phyloP scores from a whole-genome alignment of 2,329 filamentous ascomycete genomes.

The Aspergillus sp. region DNA sequence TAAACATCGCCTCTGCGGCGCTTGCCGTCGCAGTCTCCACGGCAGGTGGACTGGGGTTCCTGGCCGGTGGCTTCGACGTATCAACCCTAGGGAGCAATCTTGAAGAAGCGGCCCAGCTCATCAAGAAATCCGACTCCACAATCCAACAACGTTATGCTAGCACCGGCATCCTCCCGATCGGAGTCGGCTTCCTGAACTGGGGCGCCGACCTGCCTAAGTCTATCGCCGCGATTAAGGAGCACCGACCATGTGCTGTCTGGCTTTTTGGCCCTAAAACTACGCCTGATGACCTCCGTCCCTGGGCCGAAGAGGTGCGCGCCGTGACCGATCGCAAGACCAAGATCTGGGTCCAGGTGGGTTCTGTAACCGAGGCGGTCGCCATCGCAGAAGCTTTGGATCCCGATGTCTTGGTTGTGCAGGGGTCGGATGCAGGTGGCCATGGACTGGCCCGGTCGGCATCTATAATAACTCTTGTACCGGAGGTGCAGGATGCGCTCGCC shows the following conservation, averaged over 20 bases:
- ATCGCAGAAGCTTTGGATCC: conserved; percentile 38
- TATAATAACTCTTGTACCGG: conserved; percentile 52
- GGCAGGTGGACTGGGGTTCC: conserved; percentile 56
- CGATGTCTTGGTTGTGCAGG: conserved; percentile 55
- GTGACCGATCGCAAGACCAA: conserved; percentile 40
- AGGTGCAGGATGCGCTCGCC: conserved; percentile 45
- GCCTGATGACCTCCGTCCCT: conserved; percentile 26
- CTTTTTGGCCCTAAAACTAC: conserved; percentile 36
- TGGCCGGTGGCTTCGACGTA: conserved; percentile 56
- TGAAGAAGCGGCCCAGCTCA: conserved; percentile 24
- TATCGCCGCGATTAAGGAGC: conserved; percentile 29
- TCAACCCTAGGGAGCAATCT: conserved; percentile 31
- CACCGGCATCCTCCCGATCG: conserved; percentile 34
- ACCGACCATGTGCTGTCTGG: conserved; percentile 41
- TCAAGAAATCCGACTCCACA: conserved; percentile 12
- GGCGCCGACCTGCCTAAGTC: conserved; percentile 30
- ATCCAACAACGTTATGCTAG: conserved; percentile 13
- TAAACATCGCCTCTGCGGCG: conserved; percentile 56
- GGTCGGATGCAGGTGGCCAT: conserved; percentile 56
- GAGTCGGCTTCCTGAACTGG: conserved; percentile 44
- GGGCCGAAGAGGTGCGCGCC: conserved; percentile 41
- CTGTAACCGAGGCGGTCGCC: conserved; percentile 47
- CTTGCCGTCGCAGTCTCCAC: conserved; percentile 62
- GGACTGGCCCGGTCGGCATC: conserved; percentile 48
- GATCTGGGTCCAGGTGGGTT: conserved; percentile 56